Base-by-base conservation (phyloP, 1,284 basidiomycete species). In the Erythrobasidium hasegawianum region DNA sequence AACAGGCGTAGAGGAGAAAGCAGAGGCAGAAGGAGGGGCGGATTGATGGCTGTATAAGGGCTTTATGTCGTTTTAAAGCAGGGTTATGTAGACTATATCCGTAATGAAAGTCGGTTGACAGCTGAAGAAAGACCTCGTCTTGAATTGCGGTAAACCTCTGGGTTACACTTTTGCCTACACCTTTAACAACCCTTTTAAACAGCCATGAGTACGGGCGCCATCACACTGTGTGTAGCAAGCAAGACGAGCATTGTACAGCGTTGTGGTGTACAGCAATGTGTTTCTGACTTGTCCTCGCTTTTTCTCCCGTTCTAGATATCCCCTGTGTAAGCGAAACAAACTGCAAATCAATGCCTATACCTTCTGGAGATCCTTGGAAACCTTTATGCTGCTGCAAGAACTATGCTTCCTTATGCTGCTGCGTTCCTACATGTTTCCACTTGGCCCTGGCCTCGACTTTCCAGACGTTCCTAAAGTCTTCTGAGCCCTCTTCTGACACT, bases 141-240 rank as follows among this genome's bases (percentile, higher is more conserved):
- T 33, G 33, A 33, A 33, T 33, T 33, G 33, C 33, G 33, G 33
- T 33, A 33, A 33, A 33, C 5, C 5, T 33, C n/a, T 5, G 33
- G 5, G 5, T 33, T 33, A 33, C 5, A 33, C 33, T 33, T 33
- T 11, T 33, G 33, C 33, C 33, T 33, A 33, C 33, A 33, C 33
- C 11, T 33, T 33, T 11, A 4, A 33, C 4, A 33, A 4, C 11
- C 11, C 5, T 11, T 33, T 33, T 11, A 59, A 26, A 10, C 40
- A 57, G 3, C 49, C 27, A 62, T 62, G 59, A 62, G 59, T 54
- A 50, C 38, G 13, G 49, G 49, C 9, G 59, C 59, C 20, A 49
- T 62, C 1, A 55, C 59, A 16, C 33, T 62, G 59, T 62, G 33
- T 13, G 59, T 57, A 18, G 33, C 33, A 33, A 33, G 33, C 33